Evolutionary conservation across 1,284 basidiomycete genomes (phyloP), one percentile per base, ranked within the genome.

Genomic region (Sporisorium reilianum): DNA sequence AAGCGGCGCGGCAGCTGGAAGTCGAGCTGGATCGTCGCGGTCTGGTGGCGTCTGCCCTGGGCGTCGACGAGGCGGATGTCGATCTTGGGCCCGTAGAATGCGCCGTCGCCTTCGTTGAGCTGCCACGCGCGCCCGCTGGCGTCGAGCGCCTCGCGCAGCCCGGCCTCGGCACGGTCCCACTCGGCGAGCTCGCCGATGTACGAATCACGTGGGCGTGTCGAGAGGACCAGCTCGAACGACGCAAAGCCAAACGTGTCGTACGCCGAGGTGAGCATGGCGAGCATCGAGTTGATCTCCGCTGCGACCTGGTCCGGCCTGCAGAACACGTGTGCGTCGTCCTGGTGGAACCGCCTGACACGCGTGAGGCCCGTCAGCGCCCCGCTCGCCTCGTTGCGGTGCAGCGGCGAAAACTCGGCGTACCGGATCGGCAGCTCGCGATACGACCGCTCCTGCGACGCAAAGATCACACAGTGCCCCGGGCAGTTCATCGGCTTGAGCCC

Each of bases 401-500:
- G 50, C 1, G 82, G 81, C 32, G 75, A 77, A 45, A 81, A 84
- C 55, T 84, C 82, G 45, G 82, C 81, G 26, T 77, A 77, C 0
- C 82, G 80, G 20, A 82, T 69, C 4, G 82, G 82, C 36, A 84
- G 68, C 42, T 82, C 82, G 22, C 80, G 70, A 62, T 83, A 81
- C 11, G 75, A 78, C 25, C 81, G 61, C 32, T 80, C 77, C 51
- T 77, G 67, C 14, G 68, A 67, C 0, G 75, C 68, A 59, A 79
- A 84, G 45, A 84, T 80, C 22, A 84, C 55, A 38, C 81, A 82
- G 42, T 84, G 82, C 0, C 82, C 82, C 0, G 82, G 82, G 48
- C 82, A 84, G 56, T 84, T 84, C 82, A 84, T 84, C 18, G 82
- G 82, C 64, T 84, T 84, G n/a, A 84, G 42, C 3, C 82, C 82